Evolutionary conservation across 78 protist species (phyloP), one percentile per base, ranked within the genome.

Genomic region (Dictyostelium brefeldianum): DNA sequence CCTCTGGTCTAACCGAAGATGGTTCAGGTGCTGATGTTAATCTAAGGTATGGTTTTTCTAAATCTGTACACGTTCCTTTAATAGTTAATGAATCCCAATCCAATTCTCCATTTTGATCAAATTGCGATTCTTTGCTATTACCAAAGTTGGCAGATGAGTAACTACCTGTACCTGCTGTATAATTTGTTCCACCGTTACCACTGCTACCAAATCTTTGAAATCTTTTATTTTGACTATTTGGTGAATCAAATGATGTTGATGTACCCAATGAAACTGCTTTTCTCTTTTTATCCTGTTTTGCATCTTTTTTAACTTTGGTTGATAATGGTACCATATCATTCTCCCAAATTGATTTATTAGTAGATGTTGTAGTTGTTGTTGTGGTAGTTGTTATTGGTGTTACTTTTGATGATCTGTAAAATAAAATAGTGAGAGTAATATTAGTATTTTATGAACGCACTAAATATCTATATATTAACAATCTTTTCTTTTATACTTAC

Each of bases 1-100:
- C 22, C 71, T 90, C 95, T 3, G 97, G 95, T 65, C 97, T 65
- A n/a, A 95, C 95, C 0, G 95, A 79, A 14, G 95, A 73, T 22
- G 97, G 97, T 31, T 95, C 95, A 0, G 95, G 95, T 80, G 90
- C 95, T 25, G 96, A 89, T 64, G 96, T 94, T 56, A 94, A 65
- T 71, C 96, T 67, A 15, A 94, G 56, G 43, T 94, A 94, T 57
- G 65, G 80, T 73, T 94, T 94, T 50, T 94, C 96, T 20, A 94
- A 73, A 47, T 89, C 59, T 25, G 56, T 70, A 41, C 91, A 50
- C 46, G 94, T 94, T 5, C 96, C 96, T 36, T 65, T 70, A 9
- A 94, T 83, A 0, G 90, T 87, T 74, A 94, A 56, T 15, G 74
- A 48, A 25, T 94, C 96, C 96, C 96, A 94, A 80, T 94, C 91